Conservation (phyloP, 78 protist species). For the Cavenderia fasciculata region DNA sequence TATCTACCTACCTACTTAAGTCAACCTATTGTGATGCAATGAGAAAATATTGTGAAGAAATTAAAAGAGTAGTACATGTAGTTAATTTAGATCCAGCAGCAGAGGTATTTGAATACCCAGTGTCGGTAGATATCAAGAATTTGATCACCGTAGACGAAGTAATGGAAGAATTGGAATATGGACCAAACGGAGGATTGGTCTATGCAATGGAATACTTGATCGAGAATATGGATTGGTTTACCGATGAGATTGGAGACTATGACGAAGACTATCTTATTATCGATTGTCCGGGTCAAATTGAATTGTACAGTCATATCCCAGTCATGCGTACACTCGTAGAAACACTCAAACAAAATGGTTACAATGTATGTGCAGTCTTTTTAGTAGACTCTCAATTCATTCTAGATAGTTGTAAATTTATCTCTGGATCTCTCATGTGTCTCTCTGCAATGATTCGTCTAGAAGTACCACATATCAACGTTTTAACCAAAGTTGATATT, state of each 20-base stretch:
- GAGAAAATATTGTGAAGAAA: constrained; percentile 79
- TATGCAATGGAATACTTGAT: constrained; percentile 96
- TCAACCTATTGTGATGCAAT: constrained; percentile 94
- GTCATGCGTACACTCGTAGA: constrained; percentile 84
- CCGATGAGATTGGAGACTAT: constrained; percentile 90
- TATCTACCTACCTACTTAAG: constrained; percentile 37
- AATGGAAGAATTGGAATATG: constrained; percentile 93
- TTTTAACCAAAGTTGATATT: constrained; percentile 95
- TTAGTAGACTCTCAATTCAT: constrained; percentile 93
- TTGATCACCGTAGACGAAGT: constrained; percentile 93
- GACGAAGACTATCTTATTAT: constrained; percentile 97
- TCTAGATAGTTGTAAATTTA: constrained; percentile 77
- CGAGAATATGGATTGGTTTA: constrained; percentile 92
- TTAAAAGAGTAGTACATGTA: constrained; percentile 88
- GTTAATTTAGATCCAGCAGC: constrained; percentile 99
- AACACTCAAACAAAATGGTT: constrained; percentile 77
- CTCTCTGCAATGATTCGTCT: constrained; percentile 95
- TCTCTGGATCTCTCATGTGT: constrained; percentile 84
- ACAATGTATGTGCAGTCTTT: constrained; percentile 82
- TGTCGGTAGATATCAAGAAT: constrained; percentile 93
- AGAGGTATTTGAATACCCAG: constrained; percentile 90
- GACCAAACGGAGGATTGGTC: constrained; percentile 99
- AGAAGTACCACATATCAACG: constrained; percentile 95
- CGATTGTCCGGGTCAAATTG: constrained; percentile 99
- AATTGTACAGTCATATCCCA: constrained; percentile 95